Conservation (phyloP, 805 yeast genomes). For the Saturnispora halmiae region DNA sequence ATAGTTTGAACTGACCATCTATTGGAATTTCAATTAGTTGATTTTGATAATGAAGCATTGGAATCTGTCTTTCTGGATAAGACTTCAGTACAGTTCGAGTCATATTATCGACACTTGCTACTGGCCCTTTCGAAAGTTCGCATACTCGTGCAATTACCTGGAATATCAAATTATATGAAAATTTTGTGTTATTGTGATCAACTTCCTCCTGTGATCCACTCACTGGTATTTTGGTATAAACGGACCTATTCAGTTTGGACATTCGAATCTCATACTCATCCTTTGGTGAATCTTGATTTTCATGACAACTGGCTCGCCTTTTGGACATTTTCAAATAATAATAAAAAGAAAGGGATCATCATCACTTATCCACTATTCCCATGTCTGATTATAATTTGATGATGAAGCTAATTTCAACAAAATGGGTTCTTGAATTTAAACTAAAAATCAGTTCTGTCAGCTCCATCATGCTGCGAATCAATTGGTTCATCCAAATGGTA, state of each 20-base stretch:
- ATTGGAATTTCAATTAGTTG: constrained; percentile 15
- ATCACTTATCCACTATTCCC: too few relatives aligned
- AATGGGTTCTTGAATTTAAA: too few relatives aligned
- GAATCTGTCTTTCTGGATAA: not conserved
- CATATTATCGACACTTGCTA: too few relatives aligned
- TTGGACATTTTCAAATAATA: constrained; percentile 2
- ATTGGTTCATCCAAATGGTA: too few relatives aligned
- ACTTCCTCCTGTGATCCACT: too few relatives aligned
- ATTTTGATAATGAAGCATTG: constrained; percentile 11
- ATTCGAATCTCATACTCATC: not conserved
- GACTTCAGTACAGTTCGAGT: not conserved
- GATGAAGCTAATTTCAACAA: too few relatives aligned
- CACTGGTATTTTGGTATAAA: too few relatives aligned
- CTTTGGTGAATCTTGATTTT: not conserved
- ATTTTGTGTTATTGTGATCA: not conserved
- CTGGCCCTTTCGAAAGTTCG: not conserved
- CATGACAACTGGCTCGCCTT: constrained; percentile 5
- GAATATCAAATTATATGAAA: not conserved
- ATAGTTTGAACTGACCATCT: not conserved
- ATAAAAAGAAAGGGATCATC: not conserved
- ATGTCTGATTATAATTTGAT: too few relatives aligned
- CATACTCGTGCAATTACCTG: not conserved
- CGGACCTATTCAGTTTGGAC: not conserved
- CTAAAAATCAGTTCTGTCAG: too few relatives aligned
- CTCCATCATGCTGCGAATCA: too few relatives aligned